phyloP scores from a whole-genome alignment of 2,329 filamentous ascomycete genomes.

The Fusarium sp. region DNA sequence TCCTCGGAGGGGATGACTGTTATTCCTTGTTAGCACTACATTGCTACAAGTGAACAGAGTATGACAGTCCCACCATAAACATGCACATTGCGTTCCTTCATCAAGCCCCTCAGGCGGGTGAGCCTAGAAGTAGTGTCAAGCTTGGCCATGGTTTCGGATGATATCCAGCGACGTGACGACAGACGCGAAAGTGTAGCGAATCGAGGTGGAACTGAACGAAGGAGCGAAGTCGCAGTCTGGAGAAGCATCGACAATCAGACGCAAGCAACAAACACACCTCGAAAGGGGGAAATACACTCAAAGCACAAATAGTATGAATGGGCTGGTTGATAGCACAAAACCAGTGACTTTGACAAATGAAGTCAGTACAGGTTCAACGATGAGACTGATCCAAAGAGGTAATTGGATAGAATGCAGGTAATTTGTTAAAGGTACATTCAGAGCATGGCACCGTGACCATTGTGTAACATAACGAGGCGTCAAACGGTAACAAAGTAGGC shows the following conservation, averaged over 20 bases:
- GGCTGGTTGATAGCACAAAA: conserved; percentile 15
- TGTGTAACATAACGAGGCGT: conserved; percentile 11
- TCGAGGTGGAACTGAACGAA: conserved; percentile 41
- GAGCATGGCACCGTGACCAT: conserved; percentile 3
- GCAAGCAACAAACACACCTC: conserved; percentile 30
- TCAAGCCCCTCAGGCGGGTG: conserved; percentile 81
- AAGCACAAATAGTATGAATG: conserved; percentile 1
- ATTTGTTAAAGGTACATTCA: neutral
- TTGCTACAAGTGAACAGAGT: neutral
- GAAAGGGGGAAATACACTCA: conserved; percentile 22
- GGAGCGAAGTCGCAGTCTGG: conserved; percentile 42
- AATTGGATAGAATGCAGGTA: neutral
- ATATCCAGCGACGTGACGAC: conserved; percentile 34
- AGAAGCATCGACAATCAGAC: conserved; percentile 46
- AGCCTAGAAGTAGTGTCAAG: conserved; percentile 85
- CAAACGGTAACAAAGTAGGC: neutral
- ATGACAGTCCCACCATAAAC: conserved; percentile 81
- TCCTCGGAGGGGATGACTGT: conserved; percentile 96
- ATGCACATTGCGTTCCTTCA: conserved; percentile 89
- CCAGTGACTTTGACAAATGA: conserved; percentile 9
- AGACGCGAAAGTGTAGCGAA: conserved; percentile 19
- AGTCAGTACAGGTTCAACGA: conserved; percentile 9
- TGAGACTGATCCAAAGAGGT: neutral
- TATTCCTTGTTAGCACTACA: conserved; percentile 25
- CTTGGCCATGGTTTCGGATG: conserved; percentile 50